Base-by-base conservation (phyloP, 345 rosid species). In the Excoecaria agallocha region DNA sequence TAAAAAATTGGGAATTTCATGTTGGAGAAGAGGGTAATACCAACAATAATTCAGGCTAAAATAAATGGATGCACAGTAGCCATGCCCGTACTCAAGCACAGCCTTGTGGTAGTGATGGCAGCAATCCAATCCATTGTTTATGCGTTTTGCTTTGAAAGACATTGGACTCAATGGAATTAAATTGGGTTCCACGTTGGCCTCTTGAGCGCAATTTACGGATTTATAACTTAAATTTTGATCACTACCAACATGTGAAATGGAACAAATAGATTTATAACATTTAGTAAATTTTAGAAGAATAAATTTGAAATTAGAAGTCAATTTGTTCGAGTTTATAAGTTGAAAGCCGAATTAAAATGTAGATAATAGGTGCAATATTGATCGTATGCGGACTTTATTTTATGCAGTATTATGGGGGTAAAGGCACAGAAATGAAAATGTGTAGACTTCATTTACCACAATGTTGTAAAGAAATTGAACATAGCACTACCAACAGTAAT, bases 341-440 rank as follows among this genome's bases (percentile, higher is more conserved):
- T n/a, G n/a, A n/a, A n/a, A n/a, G n/a, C n/a, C n/a, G n/a, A n/a
- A n/a, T n/a, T 35, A 35, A 66, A 45, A 30, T 58, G 59, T 80
- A 89, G 91, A 30, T 86, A 50, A 13, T 85, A 20, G 91, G 90
- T 71, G 84, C 79, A 57, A 71, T 69, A 0, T 25, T 90, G 64
- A 86, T 90, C 19, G 69, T 89, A 13, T 72, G 76, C 10, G 88
- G 90, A 6, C n/a, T n/a, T n/a, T n/a, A n/a, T n/a, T 86, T 3
- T 90, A 90, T 68, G 56, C 22, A 46, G 91, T 90, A 61, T 56
- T 85, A 16, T 90, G 91, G 93, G 87, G 87, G n/a, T 6, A 80
- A 88, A 55, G 15, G 52, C 57, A 78, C 74, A 46, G 91, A 86
- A 79, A 77, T 30, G 69, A 76, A 63, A 68, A 59, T 46, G 57